These are phyloP conservation scores for Dipodascus albidus DNA, from an alignment of 805 yeast species.

Conservation along the genomic window DNA sequence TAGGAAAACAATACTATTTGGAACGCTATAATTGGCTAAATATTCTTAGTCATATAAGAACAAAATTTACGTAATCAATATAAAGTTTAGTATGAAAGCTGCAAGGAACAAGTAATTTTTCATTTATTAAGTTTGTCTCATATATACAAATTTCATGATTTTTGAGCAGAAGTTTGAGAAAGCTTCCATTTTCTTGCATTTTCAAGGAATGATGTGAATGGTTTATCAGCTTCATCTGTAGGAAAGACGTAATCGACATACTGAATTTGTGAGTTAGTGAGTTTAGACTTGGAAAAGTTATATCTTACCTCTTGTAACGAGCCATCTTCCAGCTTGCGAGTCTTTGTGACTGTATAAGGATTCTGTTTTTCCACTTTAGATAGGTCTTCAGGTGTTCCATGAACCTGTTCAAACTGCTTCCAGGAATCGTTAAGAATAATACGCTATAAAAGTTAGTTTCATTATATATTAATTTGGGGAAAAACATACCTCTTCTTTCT, in stretches of 20 bases:
- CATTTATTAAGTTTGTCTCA: no score
- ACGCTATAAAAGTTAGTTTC: conserved; percentile 21
- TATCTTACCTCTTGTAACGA: conserved; percentile 35
- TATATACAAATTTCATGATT: background rate
- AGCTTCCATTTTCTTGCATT: conserved; percentile 41
- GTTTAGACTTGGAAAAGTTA: background rate
- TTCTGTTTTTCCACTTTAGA: conserved; percentile 32
- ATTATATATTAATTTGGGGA: background rate
- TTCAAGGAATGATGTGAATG: conserved; percentile 29
- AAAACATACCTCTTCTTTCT: conserved; percentile 26
- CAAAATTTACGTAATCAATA: no score
- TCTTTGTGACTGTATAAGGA: conserved; percentile 43
- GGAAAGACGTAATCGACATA: conserved; percentile 55
- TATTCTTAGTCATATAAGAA: background rate
- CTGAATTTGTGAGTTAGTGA: background rate
- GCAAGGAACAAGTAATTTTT: no score
- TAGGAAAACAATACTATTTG: background rate
- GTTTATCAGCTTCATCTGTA: conserved; percentile 34
- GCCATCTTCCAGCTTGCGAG: conserved; percentile 32
- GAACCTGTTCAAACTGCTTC: conserved; percentile 47
- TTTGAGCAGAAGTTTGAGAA: conserved; percentile 13
- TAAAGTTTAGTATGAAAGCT: no score
- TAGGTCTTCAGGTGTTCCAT: conserved; percentile 40
- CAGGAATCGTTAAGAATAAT: conserved; percentile 47
- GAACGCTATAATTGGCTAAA: background rate